phyloP scores from a whole-genome alignment of 2,329 filamentous ascomycete species.

The Magnaporthiopsis poae region DNA sequence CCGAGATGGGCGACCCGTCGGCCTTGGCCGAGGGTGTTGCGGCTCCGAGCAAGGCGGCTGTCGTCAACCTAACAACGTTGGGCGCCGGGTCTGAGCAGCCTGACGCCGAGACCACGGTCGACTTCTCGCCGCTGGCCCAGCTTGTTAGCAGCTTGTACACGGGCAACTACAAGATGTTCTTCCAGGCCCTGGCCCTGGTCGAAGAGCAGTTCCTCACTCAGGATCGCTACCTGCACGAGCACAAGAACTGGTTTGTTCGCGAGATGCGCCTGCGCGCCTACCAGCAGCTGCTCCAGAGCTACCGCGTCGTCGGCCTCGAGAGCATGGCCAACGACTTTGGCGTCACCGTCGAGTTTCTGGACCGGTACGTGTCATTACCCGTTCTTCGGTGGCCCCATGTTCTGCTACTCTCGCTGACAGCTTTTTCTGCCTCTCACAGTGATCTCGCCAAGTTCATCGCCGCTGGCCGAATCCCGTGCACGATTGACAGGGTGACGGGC shows the following conservation, averaged over 20 bases:
- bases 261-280: slow-evolving; percentile 97
- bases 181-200: slow-evolving; percentile 75
- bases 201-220: slow-evolving; percentile 90
- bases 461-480: slow-evolving; percentile 85
- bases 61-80: slow-evolving; percentile 80
- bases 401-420: background rate
- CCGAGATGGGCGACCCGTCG: slow-evolving; percentile 54
- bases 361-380: slow-evolving; percentile 43
- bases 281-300: slow-evolving; percentile 93
- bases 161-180: slow-evolving; percentile 90
- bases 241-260: slow-evolving; percentile 92
- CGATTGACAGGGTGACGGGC: slow-evolving; percentile 90
- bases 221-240: slow-evolving; percentile 90
- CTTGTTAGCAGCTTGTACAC: slow-evolving; percentile 87
- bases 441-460: slow-evolving; percentile 97
- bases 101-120: slow-evolving; percentile 70
- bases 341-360: slow-evolving; percentile 89
- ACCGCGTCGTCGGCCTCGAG: slow-evolving; percentile 89
- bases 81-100: slow-evolving; percentile 60
- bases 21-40: slow-evolving; percentile 27
- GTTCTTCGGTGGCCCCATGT: background rate
- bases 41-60: slow-evolving; percentile 34
- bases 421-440: slow-evolving; percentile 33
- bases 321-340: slow-evolving; percentile 98
- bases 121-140: slow-evolving; percentile 79